A percentile compares a stretch with the other conserved stretches of the same genome.
These are phyloP conservation scores for Funneliformis mosseae DNA, from an alignment of 192 early-diverging fungal genomes.

Conservation along the genomic window DNA sequence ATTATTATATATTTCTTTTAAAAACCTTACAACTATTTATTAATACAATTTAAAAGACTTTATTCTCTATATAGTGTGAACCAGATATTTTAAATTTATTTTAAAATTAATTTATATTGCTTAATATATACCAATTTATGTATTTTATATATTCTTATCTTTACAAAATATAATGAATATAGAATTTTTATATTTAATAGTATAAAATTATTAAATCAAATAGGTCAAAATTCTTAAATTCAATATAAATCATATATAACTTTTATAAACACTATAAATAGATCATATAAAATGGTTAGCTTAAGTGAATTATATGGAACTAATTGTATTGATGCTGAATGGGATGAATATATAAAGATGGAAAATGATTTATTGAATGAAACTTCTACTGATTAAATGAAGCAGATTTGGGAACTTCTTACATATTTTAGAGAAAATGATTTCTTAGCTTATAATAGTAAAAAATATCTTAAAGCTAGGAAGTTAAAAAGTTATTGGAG, in stretches of 20 bases:
- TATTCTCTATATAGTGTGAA: no score
- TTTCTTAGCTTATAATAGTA: constrained; percentile 18
- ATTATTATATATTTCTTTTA: no score
- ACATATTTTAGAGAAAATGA: constrained; percentile 21
- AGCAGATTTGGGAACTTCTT: constrained; percentile 8
- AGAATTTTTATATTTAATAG: not conserved
- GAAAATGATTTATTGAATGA: constrained; percentile 13
- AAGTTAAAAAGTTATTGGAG: constrained; percentile 27
- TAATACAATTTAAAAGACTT: no score
- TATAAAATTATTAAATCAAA: constrained; percentile 23
- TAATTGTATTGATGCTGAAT: constrained; percentile 28
- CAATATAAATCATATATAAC: constrained; percentile 23
- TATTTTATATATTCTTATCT: no score
- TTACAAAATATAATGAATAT: no score
- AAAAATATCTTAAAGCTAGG: constrained; percentile 31
- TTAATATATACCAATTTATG: no score
- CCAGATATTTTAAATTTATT: no score
- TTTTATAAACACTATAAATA: constrained; percentile 29
- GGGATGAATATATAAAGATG: constrained; percentile 22
- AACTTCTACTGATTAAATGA: constrained; percentile 19
- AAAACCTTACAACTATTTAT: no score
- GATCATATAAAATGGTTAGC: constrained; percentile 33
- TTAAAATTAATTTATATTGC: no score
- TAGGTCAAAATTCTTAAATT: constrained; percentile 25
- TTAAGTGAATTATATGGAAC: constrained; percentile 30